Conservation (phyloP, 2,329 filamentous ascomycete genomes). For the Sporothrix dimorphospora region DNA sequence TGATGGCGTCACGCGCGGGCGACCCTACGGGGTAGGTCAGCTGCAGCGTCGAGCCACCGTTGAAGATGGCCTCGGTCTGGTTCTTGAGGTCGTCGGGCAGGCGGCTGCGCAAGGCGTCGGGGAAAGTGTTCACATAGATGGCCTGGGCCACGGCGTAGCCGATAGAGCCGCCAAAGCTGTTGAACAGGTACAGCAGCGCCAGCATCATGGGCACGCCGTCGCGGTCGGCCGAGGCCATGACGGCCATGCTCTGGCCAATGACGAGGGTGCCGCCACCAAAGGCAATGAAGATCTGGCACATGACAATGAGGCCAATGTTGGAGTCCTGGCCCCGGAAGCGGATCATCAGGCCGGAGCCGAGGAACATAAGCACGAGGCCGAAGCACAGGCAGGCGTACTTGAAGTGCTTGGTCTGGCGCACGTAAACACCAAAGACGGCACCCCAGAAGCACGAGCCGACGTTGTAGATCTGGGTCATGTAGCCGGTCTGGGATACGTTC, state of each 20-base stretch:
- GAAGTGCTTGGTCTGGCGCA: constrained; percentile 55
- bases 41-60: constrained; percentile 56
- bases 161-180: constrained; percentile 62
- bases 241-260: constrained; percentile 61
- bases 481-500: constrained; percentile 33
- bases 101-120: constrained; percentile 51
- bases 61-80: constrained; percentile 44
- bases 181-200: constrained; percentile 60
- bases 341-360: constrained; percentile 60
- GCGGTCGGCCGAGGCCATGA: constrained; percentile 62
- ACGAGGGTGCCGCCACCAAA: constrained; percentile 61
- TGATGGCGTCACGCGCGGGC: constrained; percentile 56
- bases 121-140: constrained; percentile 63
- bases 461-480: constrained; percentile 36
- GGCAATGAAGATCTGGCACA: constrained; percentile 59
- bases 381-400: constrained; percentile 48
- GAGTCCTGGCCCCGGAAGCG: constrained; percentile 56
- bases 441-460: constrained; percentile 48
- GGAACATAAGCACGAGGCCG: constrained; percentile 56
- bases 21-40: constrained; percentile 55
- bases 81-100: constrained; percentile 54
- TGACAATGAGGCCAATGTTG: constrained; percentile 57
- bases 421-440: constrained; percentile 50
- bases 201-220: constrained; percentile 61
- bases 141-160: constrained; percentile 62